A percentile compares a stretch with the other conserved stretches of the same genome.
Evolutionary conservation across 2,329 filamentous ascomycete genomes (phyloP).

Genomic region (Aureobasidium leucospermi): DNA sequence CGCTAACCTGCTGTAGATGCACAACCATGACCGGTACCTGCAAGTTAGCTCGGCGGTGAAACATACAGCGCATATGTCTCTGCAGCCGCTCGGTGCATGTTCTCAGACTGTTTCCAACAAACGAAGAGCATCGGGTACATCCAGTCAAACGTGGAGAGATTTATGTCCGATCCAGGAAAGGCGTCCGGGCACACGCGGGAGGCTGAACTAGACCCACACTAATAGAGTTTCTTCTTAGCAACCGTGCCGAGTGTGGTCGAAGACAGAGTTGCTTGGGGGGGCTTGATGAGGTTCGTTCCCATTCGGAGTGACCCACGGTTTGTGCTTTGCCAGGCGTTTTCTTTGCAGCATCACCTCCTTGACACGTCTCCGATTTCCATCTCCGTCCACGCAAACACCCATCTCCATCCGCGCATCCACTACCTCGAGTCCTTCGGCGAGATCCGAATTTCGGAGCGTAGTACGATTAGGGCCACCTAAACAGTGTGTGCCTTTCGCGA

Average conservation of each 20-base stretch:
- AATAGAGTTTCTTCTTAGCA: not conserved
- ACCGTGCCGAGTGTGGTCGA: constrained; percentile 7
- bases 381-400: too few species aligned
- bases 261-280: constrained; percentile 5
- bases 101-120: not conserved
- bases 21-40: not conserved
- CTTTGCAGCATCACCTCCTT: not conserved
- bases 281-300: not conserved
- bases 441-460: not conserved
- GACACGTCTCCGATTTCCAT: not conserved
- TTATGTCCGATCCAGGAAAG: not conserved
- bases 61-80: not conserved
- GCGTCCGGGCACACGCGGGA: not conserved
- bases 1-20: not conserved
- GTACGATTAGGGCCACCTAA: too few species aligned
- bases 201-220: not conserved
- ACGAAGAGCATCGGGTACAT: not conserved
- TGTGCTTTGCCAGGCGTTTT: not conserved
- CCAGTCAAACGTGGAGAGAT: not conserved
- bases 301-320: not conserved
- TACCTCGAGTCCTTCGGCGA: too few species aligned
- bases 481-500: too few species aligned
- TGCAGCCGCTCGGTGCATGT: not conserved
- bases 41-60: not conserved
- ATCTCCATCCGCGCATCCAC: not conserved